Conservation (phyloP, 352 stramenopile species). For the Globisporangium parvum region DNA sequence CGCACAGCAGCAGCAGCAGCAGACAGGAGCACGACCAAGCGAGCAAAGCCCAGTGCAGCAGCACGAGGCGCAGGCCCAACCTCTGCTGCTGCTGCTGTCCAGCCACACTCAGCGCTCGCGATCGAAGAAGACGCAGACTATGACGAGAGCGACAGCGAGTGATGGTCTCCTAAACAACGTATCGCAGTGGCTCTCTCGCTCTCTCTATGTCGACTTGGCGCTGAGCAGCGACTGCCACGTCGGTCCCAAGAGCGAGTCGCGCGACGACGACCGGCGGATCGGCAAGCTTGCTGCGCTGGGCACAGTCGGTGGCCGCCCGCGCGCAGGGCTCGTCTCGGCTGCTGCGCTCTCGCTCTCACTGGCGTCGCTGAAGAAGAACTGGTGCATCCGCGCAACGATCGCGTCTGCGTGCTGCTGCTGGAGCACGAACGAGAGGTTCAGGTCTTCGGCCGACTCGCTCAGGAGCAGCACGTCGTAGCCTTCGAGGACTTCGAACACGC, state of each 20-base stretch:
- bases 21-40: neutral
- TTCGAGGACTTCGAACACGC: conserved; percentile 81
- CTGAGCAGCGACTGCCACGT: conserved; percentile 63
- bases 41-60: conserved; percentile 7
- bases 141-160: conserved; percentile 69
- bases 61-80: neutral
- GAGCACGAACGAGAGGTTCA: conserved; percentile 90
- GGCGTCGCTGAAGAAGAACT: conserved; percentile 55
- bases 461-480: conserved; percentile 82
- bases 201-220: conserved; percentile 22
- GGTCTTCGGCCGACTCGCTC: conserved; percentile 81
- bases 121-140: conserved; percentile 74
- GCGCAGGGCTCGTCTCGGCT: neutral
- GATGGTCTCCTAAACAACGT: neutral
- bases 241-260: conserved; percentile 59
- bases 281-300: neutral
- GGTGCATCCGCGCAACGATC: conserved; percentile 77
- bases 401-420: conserved; percentile 69
- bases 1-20: conserved; percentile 5
- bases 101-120: conserved; percentile 9
- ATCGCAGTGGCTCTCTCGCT: neutral
- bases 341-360: conserved; percentile 4
- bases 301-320: conserved; percentile 7
- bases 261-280: conserved; percentile 63
- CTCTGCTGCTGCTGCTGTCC: neutral